Percentiles rank a stretch among this genome's conserved stretches.
These are phyloP conservation scores for Corynespora cassiicola DNA, from an alignment of 2,329 filamentous ascomycete species.

Conservation along the genomic window DNA sequence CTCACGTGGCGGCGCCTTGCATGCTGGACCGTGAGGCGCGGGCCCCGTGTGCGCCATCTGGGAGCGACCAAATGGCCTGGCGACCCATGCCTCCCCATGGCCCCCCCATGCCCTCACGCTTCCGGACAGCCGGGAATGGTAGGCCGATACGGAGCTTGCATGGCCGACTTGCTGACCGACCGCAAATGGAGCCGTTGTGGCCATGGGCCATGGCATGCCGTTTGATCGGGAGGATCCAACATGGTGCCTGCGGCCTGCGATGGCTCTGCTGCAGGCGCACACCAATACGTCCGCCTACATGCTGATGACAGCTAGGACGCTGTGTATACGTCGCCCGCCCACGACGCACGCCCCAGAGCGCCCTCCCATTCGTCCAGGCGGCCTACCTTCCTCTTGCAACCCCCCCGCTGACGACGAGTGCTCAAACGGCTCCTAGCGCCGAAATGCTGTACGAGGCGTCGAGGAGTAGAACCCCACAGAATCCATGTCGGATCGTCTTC, in stretches of 20 bases:
- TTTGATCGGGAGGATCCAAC: no score
- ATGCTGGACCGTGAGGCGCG: constrained; percentile 9
- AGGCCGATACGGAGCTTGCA: constrained; percentile 6
- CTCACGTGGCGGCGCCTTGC: constrained; percentile 39
- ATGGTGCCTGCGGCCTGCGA: no score
- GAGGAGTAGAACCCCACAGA: neutral
- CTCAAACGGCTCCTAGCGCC: no score
- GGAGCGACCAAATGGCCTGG: constrained; percentile 12
- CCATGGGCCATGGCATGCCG: no score
- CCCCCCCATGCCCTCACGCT: constrained; percentile 3
- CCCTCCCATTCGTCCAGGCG: no score
- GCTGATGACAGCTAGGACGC: no score
- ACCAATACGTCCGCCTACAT: no score
- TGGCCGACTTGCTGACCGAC: constrained; percentile 22
- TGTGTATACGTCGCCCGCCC: no score
- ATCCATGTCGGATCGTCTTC: constrained; percentile 5
- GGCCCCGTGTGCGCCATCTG: constrained; percentile 14
- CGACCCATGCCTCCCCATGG: no score
- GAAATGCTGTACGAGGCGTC: constrained; percentile 1
- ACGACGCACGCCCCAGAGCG: no score
- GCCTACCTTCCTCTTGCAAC: constrained; percentile 34
- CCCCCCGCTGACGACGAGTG: constrained; percentile 21
- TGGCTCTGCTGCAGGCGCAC: no score
- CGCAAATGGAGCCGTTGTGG: no score
- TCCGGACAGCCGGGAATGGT: constrained; percentile 20